Base-by-base conservation (phyloP, 257 asterid species). In the Nicotiana benthamiana region DNA sequence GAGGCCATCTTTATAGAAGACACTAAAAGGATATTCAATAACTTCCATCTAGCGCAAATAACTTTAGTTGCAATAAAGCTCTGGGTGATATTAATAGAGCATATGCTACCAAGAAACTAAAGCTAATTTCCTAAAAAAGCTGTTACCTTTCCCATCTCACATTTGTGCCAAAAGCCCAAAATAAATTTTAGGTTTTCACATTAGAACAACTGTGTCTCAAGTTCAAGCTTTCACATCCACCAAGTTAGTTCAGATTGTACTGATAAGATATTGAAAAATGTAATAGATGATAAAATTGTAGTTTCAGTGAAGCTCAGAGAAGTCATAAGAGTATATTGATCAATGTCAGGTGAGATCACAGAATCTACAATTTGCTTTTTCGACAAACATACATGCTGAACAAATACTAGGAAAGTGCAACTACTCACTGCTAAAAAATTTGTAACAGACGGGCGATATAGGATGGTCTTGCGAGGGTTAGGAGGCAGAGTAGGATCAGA, bases 401-500 rank as follows among this genome's bases (percentile, higher is more conserved):
- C 60, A 46, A 46, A 72, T 46, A 72, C 15, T 70, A 20, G 22
- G 15, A 43, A 79, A 74, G 5, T 54, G 79, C 68, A 80, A 77
- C 80, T 75, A 91, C 99, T 90, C 84, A 95, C 99, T 40, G 99
- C 99, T 78, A 95, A 75, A 82, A 90, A 92, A 87, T 92, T 98
- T 77, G 98, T 91, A 80, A 88, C 93, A 54, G 96, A 89, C 34
- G 98, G 98, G 59, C 94, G 98, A 82, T 92, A 94, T 82, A 95
- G 84, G 86, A 93, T 87, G 52, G 97, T 91, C 91, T 95, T 95
- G 84, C 97, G 89, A 3, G 98, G 97, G 72, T 95, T 95, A 56
- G 93, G 92, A 10, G 96, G 97, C 92, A 95, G 87, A 80, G 96
- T 91, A 75, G 97, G 98, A 91, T 95, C 99, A 46, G 93, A 89